Evolutionary conservation across 352 stramenopile genomes (phyloP).

Genomic region (Nothophytophthora sp.): DNA sequence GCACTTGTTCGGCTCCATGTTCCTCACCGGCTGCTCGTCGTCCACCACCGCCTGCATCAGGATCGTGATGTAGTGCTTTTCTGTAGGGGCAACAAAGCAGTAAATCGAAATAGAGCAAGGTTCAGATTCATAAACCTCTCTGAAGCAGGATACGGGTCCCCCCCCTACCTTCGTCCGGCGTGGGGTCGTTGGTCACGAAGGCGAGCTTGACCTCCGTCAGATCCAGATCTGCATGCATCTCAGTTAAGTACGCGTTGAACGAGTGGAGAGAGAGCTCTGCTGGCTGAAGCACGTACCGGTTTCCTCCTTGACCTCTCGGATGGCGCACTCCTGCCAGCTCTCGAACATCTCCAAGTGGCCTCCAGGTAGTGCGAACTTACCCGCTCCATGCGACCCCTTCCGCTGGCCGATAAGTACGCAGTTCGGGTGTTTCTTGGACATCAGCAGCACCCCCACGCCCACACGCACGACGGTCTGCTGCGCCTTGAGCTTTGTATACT

Average conservation of each 20-base stretch:
- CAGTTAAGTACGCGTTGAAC: not conserved
- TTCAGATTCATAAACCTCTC: too few relatives aligned
- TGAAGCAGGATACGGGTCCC: too few relatives aligned
- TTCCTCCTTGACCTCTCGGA: conserved; percentile 85
- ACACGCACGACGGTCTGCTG: conserved; percentile 69
- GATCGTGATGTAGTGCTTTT: conserved; percentile 90
- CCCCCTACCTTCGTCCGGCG: conserved; percentile 71
- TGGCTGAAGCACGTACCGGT: conserved; percentile 39
- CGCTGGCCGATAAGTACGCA: conserved; percentile 77
- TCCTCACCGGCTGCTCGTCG: conserved; percentile 46
- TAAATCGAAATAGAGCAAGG: too few relatives aligned
- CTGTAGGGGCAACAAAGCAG: conserved; percentile 7
- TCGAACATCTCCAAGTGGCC: conserved; percentile 87
- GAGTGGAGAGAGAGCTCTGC: not conserved
- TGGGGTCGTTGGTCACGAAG: conserved; percentile 83
- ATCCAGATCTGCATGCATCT: conserved; percentile 60
- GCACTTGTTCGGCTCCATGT: conserved; percentile 88
- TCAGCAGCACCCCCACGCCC: conserved; percentile 75
- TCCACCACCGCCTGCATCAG: conserved; percentile 72
- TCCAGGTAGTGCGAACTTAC: conserved; percentile 74
- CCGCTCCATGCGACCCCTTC: conserved; percentile 76
- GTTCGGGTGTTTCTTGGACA: conserved; percentile 56
- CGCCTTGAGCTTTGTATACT: conserved; percentile 64
- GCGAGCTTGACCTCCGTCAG: conserved; percentile 53
- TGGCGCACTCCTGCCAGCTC: conserved; percentile 73